Conservation (phyloP, 345 rosid genomes). For the Viola odorata region DNA sequence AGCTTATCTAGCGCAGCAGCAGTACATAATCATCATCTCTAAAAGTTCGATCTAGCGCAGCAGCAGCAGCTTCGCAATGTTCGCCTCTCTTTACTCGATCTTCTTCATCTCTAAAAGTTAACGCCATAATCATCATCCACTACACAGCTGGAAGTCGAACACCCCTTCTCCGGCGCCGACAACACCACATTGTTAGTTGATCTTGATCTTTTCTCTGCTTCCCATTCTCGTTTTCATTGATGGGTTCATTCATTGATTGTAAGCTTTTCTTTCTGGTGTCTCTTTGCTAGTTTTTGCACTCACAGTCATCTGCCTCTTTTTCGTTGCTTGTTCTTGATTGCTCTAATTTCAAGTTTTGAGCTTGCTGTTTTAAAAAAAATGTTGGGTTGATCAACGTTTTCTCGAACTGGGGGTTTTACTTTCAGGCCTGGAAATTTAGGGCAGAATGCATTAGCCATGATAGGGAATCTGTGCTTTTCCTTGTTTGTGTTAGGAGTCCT, state of each 20-base stretch:
- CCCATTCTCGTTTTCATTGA: background rate
- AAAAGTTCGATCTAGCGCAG: no score
- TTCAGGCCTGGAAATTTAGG: constrained; percentile 71
- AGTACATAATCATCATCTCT: no score
- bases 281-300: constrained; percentile 2
- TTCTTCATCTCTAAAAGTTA: constrained; percentile 4
- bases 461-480: constrained; percentile 79
- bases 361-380: constrained; percentile 27
- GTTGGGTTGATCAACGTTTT: constrained; percentile 48
- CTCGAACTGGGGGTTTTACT: constrained; percentile 56
- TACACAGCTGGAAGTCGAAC: no score
- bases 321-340: constrained; percentile 7
- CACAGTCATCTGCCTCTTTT: constrained; percentile 19
- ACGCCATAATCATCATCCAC: background rate
- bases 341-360: constrained; percentile 9
- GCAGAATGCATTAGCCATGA: constrained; percentile 71
- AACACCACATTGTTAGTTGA: no score
- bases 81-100: background rate
- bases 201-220: no score
- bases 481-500: constrained; percentile 70
- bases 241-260: background rate
- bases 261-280: background rate
- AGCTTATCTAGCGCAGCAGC: no score
- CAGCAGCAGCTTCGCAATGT: no score
- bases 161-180: no score